Conservation (phyloP, 495 filamentous ascomycete genomes). For the Aspergillus steynii region DNA sequence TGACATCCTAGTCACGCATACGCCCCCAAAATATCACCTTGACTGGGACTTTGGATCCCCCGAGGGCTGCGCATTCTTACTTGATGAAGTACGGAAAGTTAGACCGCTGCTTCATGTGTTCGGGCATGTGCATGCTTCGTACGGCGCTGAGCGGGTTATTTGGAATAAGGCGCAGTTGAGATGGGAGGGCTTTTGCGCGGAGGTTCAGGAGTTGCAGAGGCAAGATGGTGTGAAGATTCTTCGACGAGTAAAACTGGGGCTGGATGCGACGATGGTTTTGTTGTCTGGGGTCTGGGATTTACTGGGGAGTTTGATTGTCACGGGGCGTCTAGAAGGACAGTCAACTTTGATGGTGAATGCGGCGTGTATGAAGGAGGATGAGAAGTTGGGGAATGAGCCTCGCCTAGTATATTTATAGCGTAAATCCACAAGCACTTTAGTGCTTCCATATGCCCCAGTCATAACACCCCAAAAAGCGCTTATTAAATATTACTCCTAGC, state of each 20-base stretch:
- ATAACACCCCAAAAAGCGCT: no score
- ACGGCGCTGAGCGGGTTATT: constrained; percentile 53
- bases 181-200: neutral
- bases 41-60: constrained; percentile 44
- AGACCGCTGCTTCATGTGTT: constrained; percentile 65
- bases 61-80: constrained; percentile 44
- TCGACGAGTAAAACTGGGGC: neutral
- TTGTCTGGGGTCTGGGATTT: neutral
- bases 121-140: constrained; percentile 71
- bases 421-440: no score
- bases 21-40: constrained; percentile 55
- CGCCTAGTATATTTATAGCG: no score
- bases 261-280: neutral
- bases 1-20: constrained; percentile 74
- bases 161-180: constrained; percentile 52
- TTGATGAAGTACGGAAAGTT: constrained; percentile 58
- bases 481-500: no score
- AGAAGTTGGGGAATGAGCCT: neutral
- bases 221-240: neutral
- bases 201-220: neutral
- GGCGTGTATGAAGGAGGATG: neutral
- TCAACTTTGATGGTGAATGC: constrained; percentile 1
- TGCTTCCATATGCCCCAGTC: no score
- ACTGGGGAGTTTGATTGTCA: neutral
- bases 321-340: neutral